Conservation (phyloP, 2,329 filamentous ascomycete genomes). For the Colletotrichum sublineola region DNA sequence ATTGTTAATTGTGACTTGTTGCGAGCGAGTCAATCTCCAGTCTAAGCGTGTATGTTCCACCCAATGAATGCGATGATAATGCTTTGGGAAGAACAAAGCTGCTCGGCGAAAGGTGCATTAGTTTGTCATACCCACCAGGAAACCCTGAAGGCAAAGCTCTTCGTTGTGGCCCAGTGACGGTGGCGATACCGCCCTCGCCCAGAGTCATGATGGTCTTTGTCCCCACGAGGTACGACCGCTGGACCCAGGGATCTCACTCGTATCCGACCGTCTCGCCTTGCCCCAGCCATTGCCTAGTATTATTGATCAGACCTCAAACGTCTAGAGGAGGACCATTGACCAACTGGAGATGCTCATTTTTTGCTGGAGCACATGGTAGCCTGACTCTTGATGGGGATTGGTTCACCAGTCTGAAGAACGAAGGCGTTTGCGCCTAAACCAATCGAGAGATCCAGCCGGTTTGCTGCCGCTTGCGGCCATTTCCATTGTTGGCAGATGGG, state of each 20-base stretch:
- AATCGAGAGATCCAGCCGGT: not conserved
- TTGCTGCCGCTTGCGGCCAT: slow-evolving; percentile 4
- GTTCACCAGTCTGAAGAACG: not conserved
- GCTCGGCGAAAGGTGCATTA: not conserved
- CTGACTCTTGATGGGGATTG: not conserved
- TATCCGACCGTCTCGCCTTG: not conserved
- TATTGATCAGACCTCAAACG: not conserved
- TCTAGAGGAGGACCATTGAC: not conserved
- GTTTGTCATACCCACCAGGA: not conserved
- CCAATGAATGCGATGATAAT: not conserved
- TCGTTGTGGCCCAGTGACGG: not conserved
- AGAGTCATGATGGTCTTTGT: not conserved
- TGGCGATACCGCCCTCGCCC: not conserved
- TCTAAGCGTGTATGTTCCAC: not conserved
- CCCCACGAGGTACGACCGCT: not conserved
- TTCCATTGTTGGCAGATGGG: slow-evolving; percentile 2
- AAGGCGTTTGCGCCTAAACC: slow-evolving; percentile 9
- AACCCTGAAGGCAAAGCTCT: not conserved
- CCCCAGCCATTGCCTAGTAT: not conserved
- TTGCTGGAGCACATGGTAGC: not conserved
- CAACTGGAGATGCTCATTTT: not conserved
- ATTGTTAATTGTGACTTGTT: not conserved
- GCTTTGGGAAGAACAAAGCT: not conserved
- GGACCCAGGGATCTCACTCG: not conserved
- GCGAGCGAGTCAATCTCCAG: not conserved